A percentile compares a stretch with the other conserved stretches of the same genome.
Evolutionary conservation across 176 grass and related monocot genomes (phyloP).

Genomic region (Saccharum spontaneum): DNA sequence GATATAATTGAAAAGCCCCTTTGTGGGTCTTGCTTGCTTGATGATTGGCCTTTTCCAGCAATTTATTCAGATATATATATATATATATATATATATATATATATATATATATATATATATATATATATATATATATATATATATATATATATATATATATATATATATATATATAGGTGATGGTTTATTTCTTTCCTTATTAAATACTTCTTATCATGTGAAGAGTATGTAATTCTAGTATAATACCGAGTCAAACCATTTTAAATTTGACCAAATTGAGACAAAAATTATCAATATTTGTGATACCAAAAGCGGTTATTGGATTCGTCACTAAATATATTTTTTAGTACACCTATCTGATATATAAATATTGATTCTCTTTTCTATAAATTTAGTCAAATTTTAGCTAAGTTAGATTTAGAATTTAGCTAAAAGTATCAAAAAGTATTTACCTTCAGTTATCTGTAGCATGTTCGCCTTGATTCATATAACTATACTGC

Average conservation of each 20-base stretch:
- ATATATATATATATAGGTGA: constrained; percentile 17
- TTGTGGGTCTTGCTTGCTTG: constrained; percentile 26
- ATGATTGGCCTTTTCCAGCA: constrained; percentile 13
- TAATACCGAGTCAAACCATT: not conserved
- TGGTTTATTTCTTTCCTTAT: not conserved
- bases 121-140: constrained; percentile 26
- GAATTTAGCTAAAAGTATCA: not conserved
- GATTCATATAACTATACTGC: not conserved
- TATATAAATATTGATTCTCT: not conserved
- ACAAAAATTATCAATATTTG: not conserved
- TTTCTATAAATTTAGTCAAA: not conserved
- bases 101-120: constrained; percentile 26
- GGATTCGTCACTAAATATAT: not conserved
- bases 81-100: constrained; percentile 26
- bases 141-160: constrained; percentile 26
- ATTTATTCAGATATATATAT: constrained; percentile 21
- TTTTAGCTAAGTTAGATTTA: not conserved
- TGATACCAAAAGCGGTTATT: not conserved
- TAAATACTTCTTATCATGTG: not conserved
- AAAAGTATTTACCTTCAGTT: not conserved
- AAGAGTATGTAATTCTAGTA: not conserved
- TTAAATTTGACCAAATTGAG: not conserved
- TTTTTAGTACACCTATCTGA: not conserved
- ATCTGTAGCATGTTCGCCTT: not conserved
- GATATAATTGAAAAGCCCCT: constrained; percentile 47